phyloP scores from a whole-genome alignment of 2,329 filamentous ascomycete species.

The Purpureocillium lavendulum region DNA sequence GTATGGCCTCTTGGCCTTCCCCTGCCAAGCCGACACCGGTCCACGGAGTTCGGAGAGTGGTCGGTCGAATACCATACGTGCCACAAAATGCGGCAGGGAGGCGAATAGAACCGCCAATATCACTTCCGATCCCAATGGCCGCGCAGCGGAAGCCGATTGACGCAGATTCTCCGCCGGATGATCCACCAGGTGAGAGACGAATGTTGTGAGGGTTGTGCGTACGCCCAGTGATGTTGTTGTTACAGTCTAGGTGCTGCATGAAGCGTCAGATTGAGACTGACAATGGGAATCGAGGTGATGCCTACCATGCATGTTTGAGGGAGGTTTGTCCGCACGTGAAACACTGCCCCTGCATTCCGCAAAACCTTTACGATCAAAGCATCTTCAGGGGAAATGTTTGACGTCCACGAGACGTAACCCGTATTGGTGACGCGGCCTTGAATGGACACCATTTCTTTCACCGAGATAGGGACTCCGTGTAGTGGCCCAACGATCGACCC shows the following conservation, averaged over 20 bases:
- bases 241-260: conserved; percentile 15
- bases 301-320: too few species aligned
- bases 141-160: conserved; percentile 30
- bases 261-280: too few species aligned
- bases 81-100: conserved; percentile 34
- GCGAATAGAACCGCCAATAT: conserved; percentile 37
- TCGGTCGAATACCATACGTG: conserved; percentile 32
- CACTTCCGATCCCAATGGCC: conserved; percentile 33
- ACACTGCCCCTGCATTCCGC: too few species aligned
- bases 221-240: conserved; percentile 30
- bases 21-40: conserved; percentile 14
- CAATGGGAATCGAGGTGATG: too few species aligned
- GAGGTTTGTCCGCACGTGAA: too few species aligned
- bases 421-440: too few species aligned
- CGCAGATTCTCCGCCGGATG: conserved; percentile 34
- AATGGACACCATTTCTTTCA: too few species aligned
- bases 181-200: conserved; percentile 29
- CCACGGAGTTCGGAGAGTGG: conserved; percentile 19
- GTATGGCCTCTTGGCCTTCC: conserved; percentile 17
- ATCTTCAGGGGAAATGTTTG: too few species aligned
- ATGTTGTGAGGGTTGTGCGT: conserved; percentile 31
- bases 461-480: too few species aligned
- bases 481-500: too few species aligned
- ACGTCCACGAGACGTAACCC: too few species aligned
- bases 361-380: too few species aligned